Conservation (phyloP, 768 basidiomycete species). For the Lactarius indigo region DNA sequence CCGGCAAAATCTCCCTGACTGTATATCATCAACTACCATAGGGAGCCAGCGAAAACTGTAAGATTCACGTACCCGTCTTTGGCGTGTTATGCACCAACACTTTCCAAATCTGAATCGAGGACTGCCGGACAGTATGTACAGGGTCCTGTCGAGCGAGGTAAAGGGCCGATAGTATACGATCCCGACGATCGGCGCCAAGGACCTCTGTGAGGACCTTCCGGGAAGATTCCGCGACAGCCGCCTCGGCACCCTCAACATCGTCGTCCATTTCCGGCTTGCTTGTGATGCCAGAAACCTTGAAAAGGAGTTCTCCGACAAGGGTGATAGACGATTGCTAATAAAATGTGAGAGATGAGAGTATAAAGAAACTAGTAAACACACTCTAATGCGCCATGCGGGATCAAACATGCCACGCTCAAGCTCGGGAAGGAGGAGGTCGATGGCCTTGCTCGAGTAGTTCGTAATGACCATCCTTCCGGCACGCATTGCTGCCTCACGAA, state of each 20-base stretch:
- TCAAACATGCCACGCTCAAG: constrained; percentile 96
- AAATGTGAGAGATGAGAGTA: constrained; percentile 20
- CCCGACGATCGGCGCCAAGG: constrained; percentile 82
- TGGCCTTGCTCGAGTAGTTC: constrained; percentile 88
- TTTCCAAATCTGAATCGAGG: constrained; percentile 97
- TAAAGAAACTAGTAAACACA: constrained; percentile 36
- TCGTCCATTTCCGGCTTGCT: constrained; percentile 81
- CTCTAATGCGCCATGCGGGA: constrained; percentile 90
- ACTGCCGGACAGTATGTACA: constrained; percentile 82
- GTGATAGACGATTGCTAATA: constrained; percentile 90
- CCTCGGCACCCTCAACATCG: constrained; percentile 72
- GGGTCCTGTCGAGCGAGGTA: constrained; percentile 94
- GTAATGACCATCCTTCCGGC: constrained; percentile 98
- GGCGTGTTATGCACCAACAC: constrained; percentile 94
- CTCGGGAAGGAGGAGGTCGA: constrained; percentile 91
- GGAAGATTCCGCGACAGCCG: constrained; percentile 68
- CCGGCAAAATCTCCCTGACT: constrained; percentile 89
- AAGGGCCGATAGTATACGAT: constrained; percentile 85
- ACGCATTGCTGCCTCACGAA: constrained; percentile 95
- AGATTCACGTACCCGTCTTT: constrained; percentile 60
- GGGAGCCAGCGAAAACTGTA: background rate
- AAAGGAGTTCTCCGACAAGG: constrained; percentile 90
- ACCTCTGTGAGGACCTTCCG: constrained; percentile 83
- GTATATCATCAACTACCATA: constrained; percentile 15
- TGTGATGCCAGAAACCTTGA: constrained; percentile 95